phyloP scores from a whole-genome alignment of 2,329 filamentous ascomycete genomes.

The Cryoendolithus antarcticus region DNA sequence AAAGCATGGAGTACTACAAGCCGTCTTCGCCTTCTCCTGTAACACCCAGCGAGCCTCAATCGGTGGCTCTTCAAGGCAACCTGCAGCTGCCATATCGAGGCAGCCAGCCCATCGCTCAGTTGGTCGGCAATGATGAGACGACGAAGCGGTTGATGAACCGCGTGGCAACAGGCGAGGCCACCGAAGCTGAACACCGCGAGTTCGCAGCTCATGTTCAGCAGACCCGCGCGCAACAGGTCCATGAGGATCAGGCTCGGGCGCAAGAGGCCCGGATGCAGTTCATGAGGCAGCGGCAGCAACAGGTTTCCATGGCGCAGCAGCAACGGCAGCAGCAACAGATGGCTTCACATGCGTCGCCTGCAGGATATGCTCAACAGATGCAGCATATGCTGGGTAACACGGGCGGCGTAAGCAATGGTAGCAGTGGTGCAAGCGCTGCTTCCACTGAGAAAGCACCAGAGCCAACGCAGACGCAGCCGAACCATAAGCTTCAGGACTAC shows the following conservation, averaged over 20 bases:
- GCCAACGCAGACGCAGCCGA: conserved; percentile 22
- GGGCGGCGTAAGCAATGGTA: too few relatives aligned
- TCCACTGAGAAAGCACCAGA: too few relatives aligned
- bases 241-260: neutral
- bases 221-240: neutral
- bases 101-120: conserved; percentile 7
- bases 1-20: conserved; percentile 10
- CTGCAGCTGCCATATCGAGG: neutral
- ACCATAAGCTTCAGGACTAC: conserved; percentile 74
- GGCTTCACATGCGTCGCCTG: too few relatives aligned
- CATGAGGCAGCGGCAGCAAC: neutral
- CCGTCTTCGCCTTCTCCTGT: neutral
- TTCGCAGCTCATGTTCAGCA: conserved; percentile 10
- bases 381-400: too few relatives aligned
- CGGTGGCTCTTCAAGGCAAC: neutral
- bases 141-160: conserved; percentile 14
- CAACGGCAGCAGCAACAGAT: neutral
- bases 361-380: too few relatives aligned
- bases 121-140: conserved; percentile 11
- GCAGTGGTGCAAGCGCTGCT: too few relatives aligned
- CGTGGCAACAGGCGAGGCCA: conserved; percentile 13
- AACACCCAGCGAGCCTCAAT: too few relatives aligned
- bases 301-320: neutral
- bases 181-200: conserved; percentile 8
- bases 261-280: neutral